phyloP scores from a whole-genome alignment of 768 basidiomycete genomes.

The Trametes sanguinea region DNA sequence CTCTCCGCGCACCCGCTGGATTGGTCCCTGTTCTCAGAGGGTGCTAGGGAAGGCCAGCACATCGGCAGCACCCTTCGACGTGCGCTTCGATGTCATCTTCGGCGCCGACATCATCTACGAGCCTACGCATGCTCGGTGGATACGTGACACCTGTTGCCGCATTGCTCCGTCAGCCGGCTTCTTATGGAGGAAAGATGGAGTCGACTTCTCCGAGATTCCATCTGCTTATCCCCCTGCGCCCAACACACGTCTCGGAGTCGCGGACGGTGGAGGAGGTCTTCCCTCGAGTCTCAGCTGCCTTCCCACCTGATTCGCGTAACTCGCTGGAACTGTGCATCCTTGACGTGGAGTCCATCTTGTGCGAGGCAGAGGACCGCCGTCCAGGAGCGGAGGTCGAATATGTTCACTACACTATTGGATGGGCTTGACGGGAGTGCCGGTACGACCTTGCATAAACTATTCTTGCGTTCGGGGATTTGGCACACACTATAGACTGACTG shows the following conservation, averaged over 20 bases:
- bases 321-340: conserved; percentile 46
- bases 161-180: conserved; percentile 38
- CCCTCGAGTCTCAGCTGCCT: conserved; percentile 19
- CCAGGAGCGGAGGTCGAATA: conserved; percentile 59
- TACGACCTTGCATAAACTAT: background rate
- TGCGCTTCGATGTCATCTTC: conserved; percentile 49
- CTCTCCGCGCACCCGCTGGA: conserved; percentile 38
- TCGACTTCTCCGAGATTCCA: conserved; percentile 49
- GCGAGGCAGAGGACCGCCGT: conserved; percentile 43
- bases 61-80: conserved; percentile 28
- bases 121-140: conserved; percentile 47
- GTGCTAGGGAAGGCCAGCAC: background rate
- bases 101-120: conserved; percentile 62
- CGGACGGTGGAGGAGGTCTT: conserved; percentile 61
- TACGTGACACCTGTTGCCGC: conserved; percentile 44
- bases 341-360: conserved; percentile 54
- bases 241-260: conserved; percentile 62
- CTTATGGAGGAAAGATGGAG: conserved; percentile 25
- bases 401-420: conserved; percentile 71
- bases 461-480: no score
- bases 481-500: background rate
- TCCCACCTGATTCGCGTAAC: background rate
- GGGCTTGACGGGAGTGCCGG: conserved; percentile 37
- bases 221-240: conserved; percentile 74
- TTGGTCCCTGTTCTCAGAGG: conserved; percentile 38